phyloP scores from a whole-genome alignment of 2,329 filamentous ascomycete species.

The Ceratocystiopsis minuta region DNA sequence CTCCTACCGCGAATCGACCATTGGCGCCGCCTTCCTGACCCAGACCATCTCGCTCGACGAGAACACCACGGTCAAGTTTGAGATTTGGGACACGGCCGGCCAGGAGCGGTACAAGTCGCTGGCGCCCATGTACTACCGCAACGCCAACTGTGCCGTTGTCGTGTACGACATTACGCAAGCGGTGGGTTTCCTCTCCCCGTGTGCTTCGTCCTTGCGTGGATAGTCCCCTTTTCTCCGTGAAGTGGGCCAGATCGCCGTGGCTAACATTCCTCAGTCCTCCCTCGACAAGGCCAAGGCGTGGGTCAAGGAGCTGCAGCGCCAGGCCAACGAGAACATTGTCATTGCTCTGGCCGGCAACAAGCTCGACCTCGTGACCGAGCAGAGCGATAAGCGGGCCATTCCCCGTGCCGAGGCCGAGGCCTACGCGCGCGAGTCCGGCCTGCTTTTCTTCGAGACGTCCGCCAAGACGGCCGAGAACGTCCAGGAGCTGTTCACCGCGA shows the following conservation, averaged over 20 bases:
- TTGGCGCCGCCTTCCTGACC: conserved; percentile 94
- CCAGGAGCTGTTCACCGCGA: conserved; percentile 85
- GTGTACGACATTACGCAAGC: conserved; percentile 99
- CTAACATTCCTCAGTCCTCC: conserved; percentile 47
- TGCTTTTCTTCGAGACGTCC: conserved; percentile 96
- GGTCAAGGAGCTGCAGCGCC: conserved; percentile 96
- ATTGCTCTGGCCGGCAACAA: conserved; percentile 98
- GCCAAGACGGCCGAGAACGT: conserved; percentile 97
- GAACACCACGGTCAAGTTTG: conserved; percentile 96
- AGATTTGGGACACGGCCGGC: conserved; percentile 98
- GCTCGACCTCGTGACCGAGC: conserved; percentile 83
- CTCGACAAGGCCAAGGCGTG: conserved; percentile 98
- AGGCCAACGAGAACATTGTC: conserved; percentile 99
- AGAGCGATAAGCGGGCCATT: conserved; percentile 90
- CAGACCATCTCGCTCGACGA: conserved; percentile 98
- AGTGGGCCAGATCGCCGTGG: too few species aligned
- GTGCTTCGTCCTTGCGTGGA: not conserved
- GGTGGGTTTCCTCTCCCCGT: conserved; percentile 35
- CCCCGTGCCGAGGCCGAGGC: conserved; percentile 78
- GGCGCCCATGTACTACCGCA: conserved; percentile 98
- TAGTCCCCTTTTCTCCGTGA: not conserved
- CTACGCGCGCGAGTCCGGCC: conserved; percentile 80
- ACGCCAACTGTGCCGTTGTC: conserved; percentile 97
- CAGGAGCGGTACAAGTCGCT: conserved; percentile 98
- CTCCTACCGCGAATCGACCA: conserved; percentile 88